phyloP scores from a whole-genome alignment of 768 basidiomycete genomes.

The Brasilioporus rufonigricans region DNA sequence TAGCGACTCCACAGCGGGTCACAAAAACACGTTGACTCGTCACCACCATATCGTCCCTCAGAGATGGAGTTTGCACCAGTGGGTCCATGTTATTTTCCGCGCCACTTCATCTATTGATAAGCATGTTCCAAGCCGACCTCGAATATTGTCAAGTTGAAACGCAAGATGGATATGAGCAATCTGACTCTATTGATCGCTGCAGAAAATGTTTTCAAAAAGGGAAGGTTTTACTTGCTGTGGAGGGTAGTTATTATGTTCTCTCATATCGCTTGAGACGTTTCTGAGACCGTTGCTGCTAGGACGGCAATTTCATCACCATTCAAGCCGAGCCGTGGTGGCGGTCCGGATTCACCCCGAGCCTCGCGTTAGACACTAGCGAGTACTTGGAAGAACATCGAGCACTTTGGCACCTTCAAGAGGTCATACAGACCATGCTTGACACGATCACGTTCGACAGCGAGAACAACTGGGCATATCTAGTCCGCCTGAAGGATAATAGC shows the following conservation, averaged over 20 bases:
- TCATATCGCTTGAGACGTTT: not conserved
- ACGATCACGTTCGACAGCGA: slow-evolving; percentile 28
- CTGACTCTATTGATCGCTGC: slow-evolving; percentile 22
- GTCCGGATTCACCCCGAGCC: not conserved
- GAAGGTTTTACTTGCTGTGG: slow-evolving; percentile 29
- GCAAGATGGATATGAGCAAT: slow-evolving; percentile 22
- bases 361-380: not conserved
- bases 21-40: slow-evolving; percentile 19
- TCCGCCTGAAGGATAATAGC: slow-evolving; percentile 26
- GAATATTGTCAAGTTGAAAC: slow-evolving; percentile 21
- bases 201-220: slow-evolving; percentile 2
- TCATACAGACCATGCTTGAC: slow-evolving; percentile 35
- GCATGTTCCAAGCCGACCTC: slow-evolving; percentile 12
- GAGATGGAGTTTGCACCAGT: slow-evolving; percentile 31
- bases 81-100: slow-evolving; percentile 18
- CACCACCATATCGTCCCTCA: not conserved
- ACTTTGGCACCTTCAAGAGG: slow-evolving; percentile 25
- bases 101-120: slow-evolving; percentile 5
- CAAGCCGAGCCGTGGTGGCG: slow-evolving; percentile 33
- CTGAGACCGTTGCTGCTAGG: slow-evolving; percentile 17
- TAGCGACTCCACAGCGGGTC: slow-evolving; percentile 7
- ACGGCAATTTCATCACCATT: slow-evolving; percentile 27
- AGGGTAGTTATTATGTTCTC: slow-evolving; percentile 14
- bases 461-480: slow-evolving; percentile 34
- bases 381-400: slow-evolving; percentile 23